phyloP scores from a whole-genome alignment of 2,329 filamentous ascomycete genomes.

The Rutstroemia sp. region DNA sequence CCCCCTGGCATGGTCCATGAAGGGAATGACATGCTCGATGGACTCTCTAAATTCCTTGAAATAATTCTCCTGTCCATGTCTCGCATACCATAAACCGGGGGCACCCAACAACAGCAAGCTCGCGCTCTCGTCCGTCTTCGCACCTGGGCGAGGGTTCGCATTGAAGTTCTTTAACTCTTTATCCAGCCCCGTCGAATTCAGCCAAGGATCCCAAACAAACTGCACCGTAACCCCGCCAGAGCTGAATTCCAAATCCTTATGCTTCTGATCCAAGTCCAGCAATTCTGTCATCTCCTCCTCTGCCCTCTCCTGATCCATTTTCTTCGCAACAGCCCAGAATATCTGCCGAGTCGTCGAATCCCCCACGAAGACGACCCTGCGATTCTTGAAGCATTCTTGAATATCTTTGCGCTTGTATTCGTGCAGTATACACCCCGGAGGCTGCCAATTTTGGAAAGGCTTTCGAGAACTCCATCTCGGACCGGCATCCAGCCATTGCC shows the following conservation, averaged over 20 bases:
- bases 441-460: constrained; percentile 47
- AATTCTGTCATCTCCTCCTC: constrained; percentile 31
- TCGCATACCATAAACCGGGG: constrained; percentile 47
- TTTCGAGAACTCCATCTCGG: constrained; percentile 20
- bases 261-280: constrained; percentile 32
- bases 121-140: constrained; percentile 28
- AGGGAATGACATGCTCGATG: constrained; percentile 38
- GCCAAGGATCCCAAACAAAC: constrained; percentile 57
- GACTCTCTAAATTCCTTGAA: constrained; percentile 38
- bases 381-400: constrained; percentile 42
- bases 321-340: constrained; percentile 49
- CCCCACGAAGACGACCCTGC: constrained; percentile 51
- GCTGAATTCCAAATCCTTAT: constrained; percentile 38
- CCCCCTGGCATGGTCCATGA: constrained; percentile 29
- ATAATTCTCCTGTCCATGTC: constrained; percentile 40
- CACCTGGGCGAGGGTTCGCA: constrained; percentile 14
- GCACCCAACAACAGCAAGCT: constrained; percentile 45
- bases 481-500: constrained; percentile 40
- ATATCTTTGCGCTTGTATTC: constrained; percentile 47
- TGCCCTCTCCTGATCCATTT: constrained; percentile 37
- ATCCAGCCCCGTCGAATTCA: constrained; percentile 42
- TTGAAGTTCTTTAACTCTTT: constrained; percentile 35
- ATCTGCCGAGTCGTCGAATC: constrained; percentile 53
- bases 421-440: constrained; percentile 51
- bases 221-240: constrained; percentile 40